Evolutionary conservation across 768 basidiomycete species (phyloP).

Genomic region (Ramaria sp.): DNA sequence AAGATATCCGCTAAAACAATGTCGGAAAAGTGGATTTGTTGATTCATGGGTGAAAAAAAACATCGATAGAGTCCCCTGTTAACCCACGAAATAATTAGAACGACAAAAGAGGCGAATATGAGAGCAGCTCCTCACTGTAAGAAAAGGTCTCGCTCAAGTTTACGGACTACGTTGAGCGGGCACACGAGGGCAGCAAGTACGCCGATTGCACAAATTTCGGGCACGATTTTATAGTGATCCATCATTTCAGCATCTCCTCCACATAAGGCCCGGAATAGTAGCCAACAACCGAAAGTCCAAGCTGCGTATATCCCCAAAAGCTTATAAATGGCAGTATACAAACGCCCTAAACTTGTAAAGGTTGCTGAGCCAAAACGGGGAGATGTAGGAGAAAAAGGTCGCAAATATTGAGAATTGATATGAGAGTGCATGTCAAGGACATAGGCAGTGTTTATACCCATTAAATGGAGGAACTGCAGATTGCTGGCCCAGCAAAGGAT

Average conservation of each 20-base stretch:
- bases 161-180: conserved; percentile 59
- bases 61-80: conserved; percentile 66
- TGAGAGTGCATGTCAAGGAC: conserved; percentile 49
- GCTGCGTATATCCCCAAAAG: conserved; percentile 49
- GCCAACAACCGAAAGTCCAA: conserved; percentile 62
- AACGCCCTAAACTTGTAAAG: conserved; percentile 27
- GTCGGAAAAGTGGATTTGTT: conserved; percentile 77
- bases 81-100: neutral
- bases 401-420: conserved; percentile 1
- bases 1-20: conserved; percentile 91
- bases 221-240: conserved; percentile 69
- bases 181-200: conserved; percentile 47
- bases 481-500: conserved; percentile 90
- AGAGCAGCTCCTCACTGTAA: conserved; percentile 46
- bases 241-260: conserved; percentile 46
- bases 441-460: conserved; percentile 63
- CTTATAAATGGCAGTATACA: conserved; percentile 57
- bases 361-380: conserved; percentile 14
- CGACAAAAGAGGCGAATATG: neutral
- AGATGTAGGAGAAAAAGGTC: neutral
- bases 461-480: conserved; percentile 66
- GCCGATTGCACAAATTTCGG: conserved; percentile 53
- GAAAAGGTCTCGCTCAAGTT: conserved; percentile 67
- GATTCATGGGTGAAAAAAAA: conserved; percentile 47
- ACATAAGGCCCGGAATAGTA: conserved; percentile 50